These are phyloP conservation scores for Dioszegia crocea DNA, from an alignment of 768 basidiomycete genomes.

Conservation along the genomic window DNA sequence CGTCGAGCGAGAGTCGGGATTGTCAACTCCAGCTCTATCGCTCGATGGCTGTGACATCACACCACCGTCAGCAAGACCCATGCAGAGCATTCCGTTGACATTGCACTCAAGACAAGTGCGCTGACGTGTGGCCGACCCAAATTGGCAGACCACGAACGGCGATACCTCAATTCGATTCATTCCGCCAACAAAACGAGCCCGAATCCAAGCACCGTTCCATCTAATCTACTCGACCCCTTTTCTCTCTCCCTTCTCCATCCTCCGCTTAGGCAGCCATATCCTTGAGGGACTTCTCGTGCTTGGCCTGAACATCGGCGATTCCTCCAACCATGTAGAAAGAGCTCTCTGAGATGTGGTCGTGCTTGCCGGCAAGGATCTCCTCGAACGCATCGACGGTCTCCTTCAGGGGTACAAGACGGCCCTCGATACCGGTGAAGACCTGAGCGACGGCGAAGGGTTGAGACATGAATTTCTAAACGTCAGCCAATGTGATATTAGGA, in stretches of 20 bases:
- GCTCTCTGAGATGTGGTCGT: slow-evolving; percentile 87
- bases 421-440: slow-evolving; percentile 99
- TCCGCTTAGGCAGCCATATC: slow-evolving; percentile 60
- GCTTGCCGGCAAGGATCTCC: slow-evolving; percentile 86
- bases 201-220: not conserved
- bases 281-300: slow-evolving; percentile 96
- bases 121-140: no score
- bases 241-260: not conserved
- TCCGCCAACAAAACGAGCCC: slow-evolving; percentile 4
- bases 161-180: not conserved
- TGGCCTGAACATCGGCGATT: slow-evolving; percentile 92
- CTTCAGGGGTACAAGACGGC: slow-evolving; percentile 92
- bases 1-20: no score
- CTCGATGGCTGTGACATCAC: no score
- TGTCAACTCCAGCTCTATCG: no score
- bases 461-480: slow-evolving; percentile 82
- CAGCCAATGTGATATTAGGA: no score
- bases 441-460: slow-evolving; percentile 99
- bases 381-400: slow-evolving; percentile 71
- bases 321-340: slow-evolving; percentile 93
- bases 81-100: no score
- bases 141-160: no score
- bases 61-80: no score
- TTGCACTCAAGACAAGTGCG: no score
- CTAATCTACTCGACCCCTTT: not conserved